A percentile compares a stretch with the other conserved stretches of the same genome.
phyloP scores from a whole-genome alignment of 108 stramenopile species.

The Skeletonema grethae region DNA sequence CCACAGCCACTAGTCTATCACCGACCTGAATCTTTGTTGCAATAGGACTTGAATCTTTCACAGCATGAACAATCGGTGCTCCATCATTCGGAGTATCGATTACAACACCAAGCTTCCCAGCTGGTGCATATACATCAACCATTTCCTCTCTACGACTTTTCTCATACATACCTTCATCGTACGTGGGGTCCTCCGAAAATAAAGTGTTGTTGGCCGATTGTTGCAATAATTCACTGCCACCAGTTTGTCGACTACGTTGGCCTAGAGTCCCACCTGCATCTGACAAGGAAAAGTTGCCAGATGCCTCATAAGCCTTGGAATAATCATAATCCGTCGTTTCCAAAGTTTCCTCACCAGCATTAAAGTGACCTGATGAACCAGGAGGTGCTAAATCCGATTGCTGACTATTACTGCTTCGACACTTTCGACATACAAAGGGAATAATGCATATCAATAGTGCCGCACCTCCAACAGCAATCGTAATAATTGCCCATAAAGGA shows the following conservation, averaged over 20 bases:
- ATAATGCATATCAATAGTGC: neutral
- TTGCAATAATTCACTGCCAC: neutral
- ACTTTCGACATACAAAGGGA: slow-evolving; percentile 1
- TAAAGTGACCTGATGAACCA: neutral
- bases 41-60: slow-evolving; percentile 51
- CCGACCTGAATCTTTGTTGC: slow-evolving; percentile 37
- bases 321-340: slow-evolving; percentile 14
- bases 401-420: neutral
- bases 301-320: slow-evolving; percentile 10
- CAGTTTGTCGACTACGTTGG: slow-evolving; percentile 10
- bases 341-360: neutral
- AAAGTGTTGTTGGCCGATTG: neutral
- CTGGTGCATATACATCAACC: slow-evolving; percentile 48
- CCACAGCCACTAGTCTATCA: slow-evolving; percentile 48
- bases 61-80: slow-evolving; percentile 47
- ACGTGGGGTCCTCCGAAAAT: slow-evolving; percentile 10
- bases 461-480: neutral
- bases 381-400: neutral
- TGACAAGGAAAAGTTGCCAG: slow-evolving; percentile 42
- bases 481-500: neutral
- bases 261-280: slow-evolving; percentile 53
- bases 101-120: slow-evolving; percentile 51
- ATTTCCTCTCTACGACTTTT: slow-evolving; percentile 14
- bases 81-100: slow-evolving; percentile 36
- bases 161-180: neutral